These are phyloP conservation scores for Coniochaeta prunicola DNA, from an alignment of 2,329 filamentous ascomycete genomes.

Conservation along the genomic window DNA sequence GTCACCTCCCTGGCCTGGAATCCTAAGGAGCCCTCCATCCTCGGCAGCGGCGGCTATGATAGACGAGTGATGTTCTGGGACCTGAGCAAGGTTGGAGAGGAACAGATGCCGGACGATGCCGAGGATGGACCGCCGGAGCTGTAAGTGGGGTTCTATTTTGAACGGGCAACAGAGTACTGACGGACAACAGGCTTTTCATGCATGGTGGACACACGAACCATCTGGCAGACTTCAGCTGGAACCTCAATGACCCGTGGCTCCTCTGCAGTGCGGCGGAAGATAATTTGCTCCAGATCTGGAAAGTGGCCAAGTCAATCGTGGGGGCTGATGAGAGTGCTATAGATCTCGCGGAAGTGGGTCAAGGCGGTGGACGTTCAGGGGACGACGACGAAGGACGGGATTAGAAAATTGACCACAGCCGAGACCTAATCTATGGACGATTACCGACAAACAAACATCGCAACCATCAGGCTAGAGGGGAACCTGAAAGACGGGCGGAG, in stretches of 20 bases:
- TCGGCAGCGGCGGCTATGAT: constrained; percentile 90
- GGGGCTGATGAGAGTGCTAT: constrained; percentile 70
- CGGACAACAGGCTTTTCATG: constrained; percentile 71
- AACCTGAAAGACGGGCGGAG: no score
- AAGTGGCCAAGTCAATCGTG: constrained; percentile 75
- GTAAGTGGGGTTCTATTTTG: constrained; percentile 43
- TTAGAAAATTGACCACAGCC: background rate
- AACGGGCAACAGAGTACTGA: background rate
- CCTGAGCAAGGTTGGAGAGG: constrained; percentile 81
- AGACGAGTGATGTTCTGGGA: constrained; percentile 96
- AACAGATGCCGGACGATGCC: constrained; percentile 89
- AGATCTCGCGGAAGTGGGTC: constrained; percentile 64
- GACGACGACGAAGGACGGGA: background rate
- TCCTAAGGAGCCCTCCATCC: constrained; percentile 77
- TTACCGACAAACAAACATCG: no score
- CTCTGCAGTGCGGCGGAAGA: constrained; percentile 94
- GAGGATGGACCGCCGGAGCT: constrained; percentile 94
- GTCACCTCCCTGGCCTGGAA: constrained; percentile 95
- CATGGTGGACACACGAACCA: constrained; percentile 97
- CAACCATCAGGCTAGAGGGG: no score
- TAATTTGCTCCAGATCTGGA: constrained; percentile 94
- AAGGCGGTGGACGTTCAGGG: background rate
- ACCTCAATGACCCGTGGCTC: constrained; percentile 92
- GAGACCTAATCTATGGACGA: background rate
- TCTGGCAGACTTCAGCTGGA: constrained; percentile 96